These are phyloP conservation scores for Sophora flavescens DNA, from an alignment of 306 rosid species.

Conservation along the genomic window DNA sequence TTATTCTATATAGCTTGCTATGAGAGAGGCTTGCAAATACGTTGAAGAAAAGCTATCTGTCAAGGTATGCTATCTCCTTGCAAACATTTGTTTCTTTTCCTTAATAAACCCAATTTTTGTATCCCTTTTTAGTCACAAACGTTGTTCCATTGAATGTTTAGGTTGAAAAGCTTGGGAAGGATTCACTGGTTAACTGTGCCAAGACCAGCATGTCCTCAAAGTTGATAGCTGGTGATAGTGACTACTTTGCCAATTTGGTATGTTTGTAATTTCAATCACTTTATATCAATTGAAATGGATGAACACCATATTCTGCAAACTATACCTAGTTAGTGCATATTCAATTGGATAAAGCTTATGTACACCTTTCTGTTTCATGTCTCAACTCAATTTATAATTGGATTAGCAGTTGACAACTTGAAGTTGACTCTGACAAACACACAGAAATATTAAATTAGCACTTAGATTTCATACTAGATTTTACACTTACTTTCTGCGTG, in stretches of 20 bases:
- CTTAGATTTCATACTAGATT: background rate
- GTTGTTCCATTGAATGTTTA: constrained; percentile 43
- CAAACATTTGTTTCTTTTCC: background rate
- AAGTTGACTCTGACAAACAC: background rate
- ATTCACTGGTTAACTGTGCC: constrained; percentile 86
- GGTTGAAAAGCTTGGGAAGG: constrained; percentile 98
- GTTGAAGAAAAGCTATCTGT: constrained; percentile 84
- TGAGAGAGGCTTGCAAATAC: constrained; percentile 97
- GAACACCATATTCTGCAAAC: constrained; percentile 9
- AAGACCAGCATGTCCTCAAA: constrained; percentile 99
- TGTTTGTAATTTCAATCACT: constrained; percentile 30
- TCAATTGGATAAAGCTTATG: background rate
- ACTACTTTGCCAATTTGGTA: constrained; percentile 94
- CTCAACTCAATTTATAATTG: background rate
- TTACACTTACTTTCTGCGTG: background rate
- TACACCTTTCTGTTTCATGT: constrained; percentile 8
- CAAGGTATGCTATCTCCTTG: constrained; percentile 59
- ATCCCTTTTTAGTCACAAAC: background rate
- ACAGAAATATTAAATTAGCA: background rate
- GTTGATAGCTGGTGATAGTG: constrained; percentile 94
- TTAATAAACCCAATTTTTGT: background rate
- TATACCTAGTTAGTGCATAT: background rate
- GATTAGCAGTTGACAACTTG: constrained; percentile 17
- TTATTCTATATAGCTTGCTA: constrained; percentile 78
- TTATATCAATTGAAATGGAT: constrained; percentile 13